Percentiles rank a stretch among this genome's conserved stretches.
phyloP scores from a whole-genome alignment of 371 early-diverging fungal species.

The Encephalitozoon hellem region DNA sequence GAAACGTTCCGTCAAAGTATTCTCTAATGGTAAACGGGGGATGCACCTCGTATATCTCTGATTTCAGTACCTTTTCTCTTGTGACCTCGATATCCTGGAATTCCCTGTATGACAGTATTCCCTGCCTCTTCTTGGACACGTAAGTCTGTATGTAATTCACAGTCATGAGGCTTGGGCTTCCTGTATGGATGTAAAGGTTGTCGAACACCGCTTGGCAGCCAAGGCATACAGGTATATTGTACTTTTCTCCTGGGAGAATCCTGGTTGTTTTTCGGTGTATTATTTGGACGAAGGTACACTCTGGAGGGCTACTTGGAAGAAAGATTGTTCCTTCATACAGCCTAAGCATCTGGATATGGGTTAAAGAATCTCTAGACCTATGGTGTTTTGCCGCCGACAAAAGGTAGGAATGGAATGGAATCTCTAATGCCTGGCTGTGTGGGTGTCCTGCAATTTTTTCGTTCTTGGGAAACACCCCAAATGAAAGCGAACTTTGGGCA shows the following conservation, averaged over 20 bases:
- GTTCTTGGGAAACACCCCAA: neutral
- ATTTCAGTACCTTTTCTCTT: neutral
- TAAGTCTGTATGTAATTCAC: slow-evolving; percentile 16
- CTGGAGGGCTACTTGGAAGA: neutral
- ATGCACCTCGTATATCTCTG: slow-evolving; percentile 3
- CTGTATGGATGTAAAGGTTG: neutral
- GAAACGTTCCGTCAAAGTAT: slow-evolving; percentile 20
- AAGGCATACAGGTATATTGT: neutral
- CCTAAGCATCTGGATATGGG: neutral
- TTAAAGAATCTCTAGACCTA: neutral
- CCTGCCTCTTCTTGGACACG: neutral
- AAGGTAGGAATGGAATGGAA: neutral
- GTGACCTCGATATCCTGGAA: neutral
- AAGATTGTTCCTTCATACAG: neutral
- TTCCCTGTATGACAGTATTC: slow-evolving; percentile 21
- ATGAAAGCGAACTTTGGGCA: slow-evolving; percentile 68
- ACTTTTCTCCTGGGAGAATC: neutral
- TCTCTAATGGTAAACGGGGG: slow-evolving; percentile 6
- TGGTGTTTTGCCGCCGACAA: neutral
- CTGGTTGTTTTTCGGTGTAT: neutral
- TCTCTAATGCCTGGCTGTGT: neutral
- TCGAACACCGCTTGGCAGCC: neutral
- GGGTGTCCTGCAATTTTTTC: slow-evolving; percentile 4
- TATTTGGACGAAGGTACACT: neutral
- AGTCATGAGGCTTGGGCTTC: neutral